Base-by-base conservation (phyloP, 2,329 filamentous ascomycete species). In the Verticillium albo-atrum region DNA sequence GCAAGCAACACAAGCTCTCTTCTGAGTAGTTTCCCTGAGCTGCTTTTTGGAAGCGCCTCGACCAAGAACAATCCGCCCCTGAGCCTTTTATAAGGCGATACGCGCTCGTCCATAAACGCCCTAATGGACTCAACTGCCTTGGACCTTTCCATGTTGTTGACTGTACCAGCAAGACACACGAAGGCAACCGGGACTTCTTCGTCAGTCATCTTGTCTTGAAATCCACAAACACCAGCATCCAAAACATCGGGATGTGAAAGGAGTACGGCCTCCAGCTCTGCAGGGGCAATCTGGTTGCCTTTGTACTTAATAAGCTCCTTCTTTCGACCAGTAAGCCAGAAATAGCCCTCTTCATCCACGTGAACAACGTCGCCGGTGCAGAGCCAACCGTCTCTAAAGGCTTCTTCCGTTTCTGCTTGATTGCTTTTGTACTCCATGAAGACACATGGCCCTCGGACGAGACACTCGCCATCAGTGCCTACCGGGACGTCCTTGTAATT, bases 21-120 rank as follows among this genome's bases (percentile, higher is more conserved):
- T 26, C 79, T 70, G 54, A 81, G 64, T 34, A 81, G 78, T 71
- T 81, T 81, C 1, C 79, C 79, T 50, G 77, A 79, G 2, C 85
- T 82, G 61, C 89, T 90, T 76, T 90, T 92, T 17, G 89, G 89
- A 32, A 92, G 86, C 12, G 77, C 75, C 32, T 89, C 82, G 4
- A 89, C 77, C 68, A 91, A 90, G 12, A 80, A 74, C 20, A 92
- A 82, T 1, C 89, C 89, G 0, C 89, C 89, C 4, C 84, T 86
- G 62, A 92, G 78, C 69, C 84, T 82, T 74, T 92, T 92, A 68
- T 87, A 84, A 61, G 74, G 79, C 0, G 86, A 82, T 0, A 63
- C 60, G n/a, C 61, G 55, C 2, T 50, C 55, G 12, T 51, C 54
- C 7, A 73, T 69, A 51, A 66, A 71, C 1, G 65, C 56, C 9